Percentiles rank a stretch among this genome's conserved stretches.
These are phyloP conservation scores for Tylopilus plumbeoviolaceoides DNA, from an alignment of 768 basidiomycete genomes.

Conservation along the genomic window DNA sequence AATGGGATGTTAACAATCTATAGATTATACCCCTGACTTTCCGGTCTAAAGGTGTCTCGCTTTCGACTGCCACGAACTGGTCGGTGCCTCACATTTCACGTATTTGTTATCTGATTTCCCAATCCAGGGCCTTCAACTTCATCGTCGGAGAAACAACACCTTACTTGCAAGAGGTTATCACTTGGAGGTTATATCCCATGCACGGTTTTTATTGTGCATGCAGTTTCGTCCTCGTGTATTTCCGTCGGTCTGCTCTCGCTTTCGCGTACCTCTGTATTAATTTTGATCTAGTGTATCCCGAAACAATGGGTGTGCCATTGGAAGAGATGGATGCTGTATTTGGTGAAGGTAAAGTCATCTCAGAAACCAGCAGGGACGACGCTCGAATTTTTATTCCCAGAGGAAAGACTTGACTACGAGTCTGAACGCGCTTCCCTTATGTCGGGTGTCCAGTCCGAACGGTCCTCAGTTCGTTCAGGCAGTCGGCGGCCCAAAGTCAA, in stretches of 20 bases:
- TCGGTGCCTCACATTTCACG: conserved; percentile 9
- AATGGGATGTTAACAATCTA: background rate
- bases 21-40: conserved; percentile 88
- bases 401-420: conserved; percentile 64
- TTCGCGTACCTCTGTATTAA: conserved; percentile 6
- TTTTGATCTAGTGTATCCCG: conserved; percentile 62
- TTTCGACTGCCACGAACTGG: conserved; percentile 88
- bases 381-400: conserved; percentile 24
- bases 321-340: conserved; percentile 93
- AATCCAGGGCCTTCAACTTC: conserved; percentile 71
- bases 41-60: conserved; percentile 92
- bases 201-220: conserved; percentile 89
- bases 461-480: conserved; percentile 32
- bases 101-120: conserved; percentile 10
- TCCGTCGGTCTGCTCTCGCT: conserved; percentile 47
- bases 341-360: conserved; percentile 61
- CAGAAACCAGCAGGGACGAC: conserved; percentile 11
- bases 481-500: conserved; percentile 20
- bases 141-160: conserved; percentile 88
- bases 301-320: conserved; percentile 81
- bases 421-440: conserved; percentile 59
- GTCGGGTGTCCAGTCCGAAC: conserved; percentile 35
- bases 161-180: conserved; percentile 78
- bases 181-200: conserved; percentile 94
- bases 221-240: conserved; percentile 83